Evolutionary conservation across 495 filamentous ascomycete species (phyloP).

Genomic region (Pyrenopolyporus hunteri): DNA sequence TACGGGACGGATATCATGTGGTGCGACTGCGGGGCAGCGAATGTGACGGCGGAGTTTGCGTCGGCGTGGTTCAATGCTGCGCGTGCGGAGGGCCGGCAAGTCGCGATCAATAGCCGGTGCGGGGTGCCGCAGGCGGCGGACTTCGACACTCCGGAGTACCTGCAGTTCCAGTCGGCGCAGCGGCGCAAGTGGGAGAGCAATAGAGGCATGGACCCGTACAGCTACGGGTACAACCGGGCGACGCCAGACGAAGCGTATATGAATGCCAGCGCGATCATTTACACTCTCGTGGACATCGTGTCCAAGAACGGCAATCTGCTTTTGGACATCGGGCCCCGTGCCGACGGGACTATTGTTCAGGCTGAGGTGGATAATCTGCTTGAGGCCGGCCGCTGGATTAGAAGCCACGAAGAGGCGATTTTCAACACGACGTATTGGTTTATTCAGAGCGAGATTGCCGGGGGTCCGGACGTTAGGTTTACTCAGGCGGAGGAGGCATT

Average conservation of each 20-base stretch:
- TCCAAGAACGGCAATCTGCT: constrained; percentile 63
- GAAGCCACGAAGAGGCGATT: constrained; percentile 57
- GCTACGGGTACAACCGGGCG: constrained; percentile 61
- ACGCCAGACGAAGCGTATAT: constrained; percentile 56
- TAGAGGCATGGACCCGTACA: constrained; percentile 61
- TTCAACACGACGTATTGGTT: constrained; percentile 66
- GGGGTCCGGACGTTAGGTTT: constrained; percentile 55
- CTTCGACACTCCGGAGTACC: constrained; percentile 62
- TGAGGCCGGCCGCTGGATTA: constrained; percentile 59
- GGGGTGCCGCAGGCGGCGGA: constrained; percentile 52
- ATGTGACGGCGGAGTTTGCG: constrained; percentile 56
- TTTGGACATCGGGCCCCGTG: constrained; percentile 59
- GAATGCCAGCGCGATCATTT: constrained; percentile 55
- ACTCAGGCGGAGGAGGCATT: constrained; percentile 60
- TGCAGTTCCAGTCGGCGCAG: constrained; percentile 53
- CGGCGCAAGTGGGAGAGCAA: constrained; percentile 62
- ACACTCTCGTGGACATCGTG: constrained; percentile 57
- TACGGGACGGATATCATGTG: constrained; percentile 63
- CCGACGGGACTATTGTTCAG: constrained; percentile 59
- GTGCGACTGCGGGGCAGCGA: constrained; percentile 61
- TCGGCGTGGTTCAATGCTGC: constrained; percentile 54
- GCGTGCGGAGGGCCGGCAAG: constrained; percentile 49
- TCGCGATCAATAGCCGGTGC: constrained; percentile 59
- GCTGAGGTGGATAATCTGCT: constrained; percentile 53
- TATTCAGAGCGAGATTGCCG: constrained; percentile 49